Conservation (phyloP, 257 asterid genomes). For the Solanum raphanifolium region DNA sequence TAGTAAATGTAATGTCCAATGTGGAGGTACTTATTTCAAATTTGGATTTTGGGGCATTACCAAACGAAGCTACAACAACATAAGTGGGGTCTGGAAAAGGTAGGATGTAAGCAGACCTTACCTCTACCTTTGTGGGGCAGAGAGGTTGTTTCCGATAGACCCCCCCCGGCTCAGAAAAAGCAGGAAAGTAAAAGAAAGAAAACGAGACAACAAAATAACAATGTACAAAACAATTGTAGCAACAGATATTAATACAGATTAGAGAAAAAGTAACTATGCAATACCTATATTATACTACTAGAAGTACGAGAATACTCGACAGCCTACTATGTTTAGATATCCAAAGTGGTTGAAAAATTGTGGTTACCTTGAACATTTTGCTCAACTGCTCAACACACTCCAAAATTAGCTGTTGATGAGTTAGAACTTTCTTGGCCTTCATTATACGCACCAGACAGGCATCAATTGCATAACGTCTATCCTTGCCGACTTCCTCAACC, state of each 20-base stretch:
- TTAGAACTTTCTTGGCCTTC: slow-evolving; percentile 41
- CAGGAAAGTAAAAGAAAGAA: neutral
- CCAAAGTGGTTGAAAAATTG: neutral
- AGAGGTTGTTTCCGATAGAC: neutral
- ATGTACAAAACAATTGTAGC: neutral
- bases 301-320: neutral
- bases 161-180: neutral
- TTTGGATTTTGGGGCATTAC: neutral
- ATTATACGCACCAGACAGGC: slow-evolving; percentile 48
- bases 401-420: slow-evolving; percentile 36
- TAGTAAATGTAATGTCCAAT: neutral
- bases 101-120: neutral
- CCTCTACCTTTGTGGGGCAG: neutral
- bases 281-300: neutral
- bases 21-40: neutral
- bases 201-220: neutral
- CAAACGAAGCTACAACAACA: neutral
- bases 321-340: neutral
- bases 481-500: slow-evolving; percentile 39
- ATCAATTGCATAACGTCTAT: slow-evolving; percentile 39
- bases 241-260: neutral
- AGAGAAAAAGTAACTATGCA: neutral
- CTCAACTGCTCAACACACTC: slow-evolving; percentile 49
- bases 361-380: slow-evolving; percentile 33
- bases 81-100: neutral